Evolutionary conservation across 257 asterid species (phyloP), one percentile per base, ranked within the genome.

Genomic region (Salvia splendens): DNA sequence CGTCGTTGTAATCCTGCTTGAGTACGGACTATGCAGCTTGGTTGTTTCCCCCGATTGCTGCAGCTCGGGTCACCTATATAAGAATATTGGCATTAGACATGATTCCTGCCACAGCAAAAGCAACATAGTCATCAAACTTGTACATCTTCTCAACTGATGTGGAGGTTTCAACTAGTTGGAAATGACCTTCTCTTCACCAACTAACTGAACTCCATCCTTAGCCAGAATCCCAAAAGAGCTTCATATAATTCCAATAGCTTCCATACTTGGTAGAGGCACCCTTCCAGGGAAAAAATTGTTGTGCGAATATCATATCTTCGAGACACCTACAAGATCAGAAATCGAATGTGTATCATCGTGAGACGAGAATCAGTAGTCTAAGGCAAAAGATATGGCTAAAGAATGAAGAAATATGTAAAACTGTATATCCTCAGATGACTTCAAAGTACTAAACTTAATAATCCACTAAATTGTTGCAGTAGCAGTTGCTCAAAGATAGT

Each of bases 181-280:
- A 14, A 83, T 85, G 61, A 83, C 91, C 62, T 83, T 85, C 84
- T 85, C 83, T 69, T 85, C 86, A 14, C 92, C 89, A 8, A 83
- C 79, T 45, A 85, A 32, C n/a, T 83, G 85, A 64, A 85, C 89
- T 33, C 92, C 92, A 60, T 85, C 89, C 41, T 70, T 81, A 3
- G 86, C 81, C 79, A 83, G 70, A 40, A 85, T 15, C 88, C 91
- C 30, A 24, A 24, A 0, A 24, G 30, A 2, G 2, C 30, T 24
- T 3, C 30, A 2, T 24, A 24, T 24, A 70, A 83, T 85, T 40
- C 91, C 88, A 64, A 83, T 85, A 42, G 91, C 91, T 70, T 85
- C 91, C 91, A 85, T 85, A 85, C 91, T 69, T 85, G 91, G 68
- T 85, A 85, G 54, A 85, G 82, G 40, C 91, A 86, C 9, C 91